Evolutionary conservation across 176 grass and related monocot species (phyloP), one percentile per base, ranked within the genome.

Genomic region (Puya raimondii): DNA sequence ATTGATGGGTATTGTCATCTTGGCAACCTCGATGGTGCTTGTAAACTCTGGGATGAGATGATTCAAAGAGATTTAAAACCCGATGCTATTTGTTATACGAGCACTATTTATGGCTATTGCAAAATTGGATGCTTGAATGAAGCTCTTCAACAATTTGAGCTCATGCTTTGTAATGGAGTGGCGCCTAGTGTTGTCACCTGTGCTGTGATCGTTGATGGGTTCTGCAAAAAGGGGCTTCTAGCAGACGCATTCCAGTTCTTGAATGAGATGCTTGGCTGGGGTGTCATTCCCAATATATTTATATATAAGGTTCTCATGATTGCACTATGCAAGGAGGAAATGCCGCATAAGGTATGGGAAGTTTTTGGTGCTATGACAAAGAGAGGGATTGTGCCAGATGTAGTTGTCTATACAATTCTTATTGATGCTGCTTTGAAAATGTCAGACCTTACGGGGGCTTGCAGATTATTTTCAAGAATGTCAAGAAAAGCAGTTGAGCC

Each of bases 311-410:
- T 81, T 71, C 84, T 91, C 65, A 88, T 96, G 59, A 88, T 83
- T 75, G 81, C 72, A 70, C 74, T 92, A 61, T 92, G 73, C 78
- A 88, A 78, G 64, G 74, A 69, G 51, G 73, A 81, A 53, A 86
- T 83, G 76, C 67, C 64, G 21, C 23, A 72, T 63, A 59, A 66
- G 48, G 67, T 81, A 9, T 91, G 72, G 76, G 79, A 51, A 66
- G 4, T 87, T 84, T 80, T 91, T 51, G 78, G 85, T 59, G 64
- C 82, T 80, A 84, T 89, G 83, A 87, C 79, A 85, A 96, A 88
- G 76, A 91, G 81, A 69, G 80, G 80, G n/a, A 25, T 53, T 47
- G 56, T 70, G 64, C 56, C 68, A 23, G 73, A 82, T 64, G 80
- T 82, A 9, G 73, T 82, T 56, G 49, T 76, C 27, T 82, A 72